Evolutionary conservation across 345 rosid species (phyloP).

Genomic region (Hypericum perforatum): DNA sequence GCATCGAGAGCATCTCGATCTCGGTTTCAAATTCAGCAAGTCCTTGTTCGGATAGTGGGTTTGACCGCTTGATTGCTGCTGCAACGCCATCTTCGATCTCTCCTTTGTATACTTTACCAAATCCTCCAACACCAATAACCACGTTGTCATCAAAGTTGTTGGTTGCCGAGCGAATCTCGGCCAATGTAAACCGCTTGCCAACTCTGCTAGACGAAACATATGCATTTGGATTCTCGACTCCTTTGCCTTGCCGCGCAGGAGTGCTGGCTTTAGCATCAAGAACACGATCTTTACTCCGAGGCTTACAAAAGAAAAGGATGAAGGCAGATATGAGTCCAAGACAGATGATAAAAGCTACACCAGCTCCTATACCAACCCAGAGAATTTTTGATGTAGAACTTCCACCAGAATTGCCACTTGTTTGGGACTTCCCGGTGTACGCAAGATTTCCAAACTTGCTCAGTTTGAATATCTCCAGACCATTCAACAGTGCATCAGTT

Average conservation of each 20-base stretch:
- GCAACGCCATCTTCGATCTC: constrained; percentile 64
- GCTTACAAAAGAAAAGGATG: constrained; percentile 36
- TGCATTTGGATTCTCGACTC: constrained; percentile 25
- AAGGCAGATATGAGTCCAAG: constrained; percentile 21
- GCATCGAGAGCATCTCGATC: constrained; percentile 80
- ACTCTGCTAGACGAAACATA: constrained; percentile 31
- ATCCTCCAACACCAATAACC: constrained; percentile 82
- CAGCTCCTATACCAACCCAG: constrained; percentile 52
- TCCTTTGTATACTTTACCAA: constrained; percentile 82
- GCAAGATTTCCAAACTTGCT: constrained; percentile 72
- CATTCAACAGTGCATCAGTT: constrained; percentile 76
- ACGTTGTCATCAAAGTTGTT: constrained; percentile 65
- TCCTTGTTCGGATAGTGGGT: constrained; percentile 90
- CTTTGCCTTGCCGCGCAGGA: constrained; percentile 52
- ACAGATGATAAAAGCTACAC: constrained; percentile 32
- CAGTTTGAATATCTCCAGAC: constrained; percentile 88
- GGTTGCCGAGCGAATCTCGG: constrained; percentile 70
- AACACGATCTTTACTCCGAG: constrained; percentile 18
- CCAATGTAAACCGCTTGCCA: constrained; percentile 56
- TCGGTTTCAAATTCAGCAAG: constrained; percentile 79
- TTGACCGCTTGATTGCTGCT: constrained; percentile 75
- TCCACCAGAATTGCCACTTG: constrained; percentile 22
- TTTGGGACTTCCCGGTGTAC: constrained; percentile 30
- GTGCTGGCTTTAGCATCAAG: constrained; percentile 32
- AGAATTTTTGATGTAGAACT: constrained; percentile 34